Evolutionary conservation across 768 basidiomycete genomes (phyloP), one percentile per base, ranked within the genome.

Genomic region (Pholiota conissans): DNA sequence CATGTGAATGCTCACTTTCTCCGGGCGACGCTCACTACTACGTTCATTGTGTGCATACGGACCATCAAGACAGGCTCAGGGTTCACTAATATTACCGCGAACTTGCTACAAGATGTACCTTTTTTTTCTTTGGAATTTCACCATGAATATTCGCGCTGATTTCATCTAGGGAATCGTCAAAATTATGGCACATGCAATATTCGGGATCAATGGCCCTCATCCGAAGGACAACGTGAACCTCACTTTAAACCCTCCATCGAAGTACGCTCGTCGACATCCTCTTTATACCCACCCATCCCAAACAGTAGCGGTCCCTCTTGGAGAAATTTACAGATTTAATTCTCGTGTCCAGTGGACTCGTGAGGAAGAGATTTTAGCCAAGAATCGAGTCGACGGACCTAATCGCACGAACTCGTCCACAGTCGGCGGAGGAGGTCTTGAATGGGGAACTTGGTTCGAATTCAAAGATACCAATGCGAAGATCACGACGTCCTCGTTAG

Each of bases 1-100:
- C 82, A 88, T 65, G 69, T 86, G 49, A 84, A 81, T 14, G 82
- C 83, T 3, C 82, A 88, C 62, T 90, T 77, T 64, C 72, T 87
- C 35, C 74, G 75, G 20, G 69, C 81, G 1, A 76, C 83, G 0
- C 68, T 69, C 7, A 56, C 73, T 4, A 73, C 69, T 4, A 60
- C 72, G 2, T 84, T 81, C 60, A 76, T 79, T 49, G 76, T 87
- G 10, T 78, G 70, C 46, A 71, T 89, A 0, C 75, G 72, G 5
- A 69, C 65, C 1, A 30, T 85, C n/a, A 84, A 81, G 63, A 67
- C 65, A 5, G 84, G 86, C 2, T 77, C 74, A 46, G 74, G 71
- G 0, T 84, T 86, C 57, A 81, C 83, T 16, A 86, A 86, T 56
- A 48, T 90, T n/a, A 64, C 72, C 9, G 86, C 84, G 16, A 79